Percentiles rank a stretch among this genome's conserved stretches.
phyloP scores from a whole-genome alignment of 202 grass and related monocot species.

The Schoenoplectus triqueter region DNA sequence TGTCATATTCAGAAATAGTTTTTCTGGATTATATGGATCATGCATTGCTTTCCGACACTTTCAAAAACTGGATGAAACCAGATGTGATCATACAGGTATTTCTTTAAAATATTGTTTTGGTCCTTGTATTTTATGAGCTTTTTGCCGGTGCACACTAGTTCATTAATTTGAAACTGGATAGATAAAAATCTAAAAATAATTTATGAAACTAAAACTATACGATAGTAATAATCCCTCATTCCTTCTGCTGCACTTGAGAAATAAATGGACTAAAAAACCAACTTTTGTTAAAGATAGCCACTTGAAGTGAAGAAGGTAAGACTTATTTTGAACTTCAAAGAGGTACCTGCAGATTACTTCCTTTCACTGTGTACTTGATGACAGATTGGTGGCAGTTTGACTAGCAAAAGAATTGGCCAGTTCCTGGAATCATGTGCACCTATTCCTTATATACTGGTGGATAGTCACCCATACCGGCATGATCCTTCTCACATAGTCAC shows the following conservation, averaged over 20 bases:
- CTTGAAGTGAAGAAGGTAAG: background rate
- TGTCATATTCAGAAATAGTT: constrained; percentile 51
- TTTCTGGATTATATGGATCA: constrained; percentile 90
- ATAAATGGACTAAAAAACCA: background rate
- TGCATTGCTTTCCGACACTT: constrained; percentile 76
- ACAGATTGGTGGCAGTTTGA: constrained; percentile 92
- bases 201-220: background rate
- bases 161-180: background rate
- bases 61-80: constrained; percentile 67
- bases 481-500: constrained; percentile 96
- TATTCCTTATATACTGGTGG: constrained; percentile 84
- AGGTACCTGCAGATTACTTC: constrained; percentile 19
- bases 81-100: constrained; percentile 85
- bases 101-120: constrained; percentile 18
- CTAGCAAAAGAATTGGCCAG: constrained; percentile 78
- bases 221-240: background rate
- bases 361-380: constrained; percentile 24
- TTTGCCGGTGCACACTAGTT: background rate
- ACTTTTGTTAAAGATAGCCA: constrained; percentile 13
- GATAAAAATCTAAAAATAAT: constrained; percentile 1
- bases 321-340: constrained; percentile 6
- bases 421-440: constrained; percentile 72
- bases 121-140: constrained; percentile 16
- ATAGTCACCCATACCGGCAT: constrained; percentile 78
- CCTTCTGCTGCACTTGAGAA: background rate